phyloP scores from a whole-genome alignment of 2,329 filamentous ascomycete species.

The Aspergillus melleus region DNA sequence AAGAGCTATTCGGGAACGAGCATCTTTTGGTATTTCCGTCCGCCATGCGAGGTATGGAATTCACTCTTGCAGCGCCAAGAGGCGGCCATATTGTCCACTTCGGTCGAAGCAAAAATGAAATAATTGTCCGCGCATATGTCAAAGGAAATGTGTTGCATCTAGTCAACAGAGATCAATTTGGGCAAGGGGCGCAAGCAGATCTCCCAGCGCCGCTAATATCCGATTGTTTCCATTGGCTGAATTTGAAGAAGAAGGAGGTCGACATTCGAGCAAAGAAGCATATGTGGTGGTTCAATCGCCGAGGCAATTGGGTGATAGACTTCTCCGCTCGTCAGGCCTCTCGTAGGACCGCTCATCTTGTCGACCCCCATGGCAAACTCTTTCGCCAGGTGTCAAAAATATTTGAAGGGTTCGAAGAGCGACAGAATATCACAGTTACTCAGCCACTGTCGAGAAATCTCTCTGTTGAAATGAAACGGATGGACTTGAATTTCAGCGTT shows the following conservation, averaged over 20 bases:
- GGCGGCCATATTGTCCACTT: neutral
- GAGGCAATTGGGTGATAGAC: conserved; percentile 44
- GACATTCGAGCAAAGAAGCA: conserved; percentile 52
- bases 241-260: conserved; percentile 44
- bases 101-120: conserved; percentile 24
- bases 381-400: conserved; percentile 43
- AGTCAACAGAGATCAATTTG: conserved; percentile 31
- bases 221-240: conserved; percentile 51
- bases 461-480: conserved; percentile 50
- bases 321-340: conserved; percentile 24
- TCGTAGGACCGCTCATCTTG: conserved; percentile 35
- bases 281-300: conserved; percentile 39
- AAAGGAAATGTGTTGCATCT: conserved; percentile 27
- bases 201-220: conserved; percentile 54
- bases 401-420: conserved; percentile 53
- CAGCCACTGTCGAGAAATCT: conserved; percentile 43
- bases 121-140: conserved; percentile 46
- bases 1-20: neutral
- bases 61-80: neutral
- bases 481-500: conserved; percentile 57
- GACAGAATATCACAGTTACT: conserved; percentile 45
- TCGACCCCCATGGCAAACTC: conserved; percentile 51
- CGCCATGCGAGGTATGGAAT: neutral
- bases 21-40: neutral
- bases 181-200: conserved; percentile 37